Evolutionary conservation across 495 filamentous ascomycete genomes (phyloP), one percentile per base, ranked within the genome.

Genomic region (Aspergillus leporis): DNA sequence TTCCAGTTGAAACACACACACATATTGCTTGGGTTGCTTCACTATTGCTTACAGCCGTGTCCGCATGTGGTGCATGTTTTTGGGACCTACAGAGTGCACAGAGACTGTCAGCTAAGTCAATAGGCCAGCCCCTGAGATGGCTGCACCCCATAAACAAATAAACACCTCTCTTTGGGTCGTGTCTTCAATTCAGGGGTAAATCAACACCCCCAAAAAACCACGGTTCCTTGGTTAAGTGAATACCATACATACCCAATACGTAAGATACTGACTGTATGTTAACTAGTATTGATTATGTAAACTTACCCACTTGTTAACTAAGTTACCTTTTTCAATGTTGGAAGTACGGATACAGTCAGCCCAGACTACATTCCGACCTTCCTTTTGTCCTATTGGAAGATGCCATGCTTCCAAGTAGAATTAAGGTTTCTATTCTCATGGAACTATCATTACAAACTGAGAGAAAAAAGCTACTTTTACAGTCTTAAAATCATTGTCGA

Each of bases 151-250:
- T 56, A 62, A 56, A 55, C 67, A 71, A 69, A 69, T 59, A 69
- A 62, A 50, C 55, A 22, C 18, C 32, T 55, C 40, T 49, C 48
- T 46, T 40, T 56, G 65, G 65, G 62, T 64, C 62, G 58, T 61
- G 56, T 58, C 61, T 52, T 63, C 66, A 53, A 51, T 61, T 68
- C 65, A 68, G 68, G 68, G 74, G 71, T 72, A 69, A 62, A 65
- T 8, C 5, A 10, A 31, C 43, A 18, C 16, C 21, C 54, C 32
- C 57, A 53, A 56, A 41, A 69, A 71, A 73, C 74, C 74, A 67
- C 66, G 74, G 71, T 68, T 71, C 64, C 52, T 47, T 47, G 47
- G 46, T 55, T 31, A 49, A 46, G 21, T 41, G 57, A 55, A 34
- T 21, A 51, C 47, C 50, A 53, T 50, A 30, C 40, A 30, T 52